Conservation (phyloP, 352 stramenopile genomes). For the Pythium insidiosum region DNA sequence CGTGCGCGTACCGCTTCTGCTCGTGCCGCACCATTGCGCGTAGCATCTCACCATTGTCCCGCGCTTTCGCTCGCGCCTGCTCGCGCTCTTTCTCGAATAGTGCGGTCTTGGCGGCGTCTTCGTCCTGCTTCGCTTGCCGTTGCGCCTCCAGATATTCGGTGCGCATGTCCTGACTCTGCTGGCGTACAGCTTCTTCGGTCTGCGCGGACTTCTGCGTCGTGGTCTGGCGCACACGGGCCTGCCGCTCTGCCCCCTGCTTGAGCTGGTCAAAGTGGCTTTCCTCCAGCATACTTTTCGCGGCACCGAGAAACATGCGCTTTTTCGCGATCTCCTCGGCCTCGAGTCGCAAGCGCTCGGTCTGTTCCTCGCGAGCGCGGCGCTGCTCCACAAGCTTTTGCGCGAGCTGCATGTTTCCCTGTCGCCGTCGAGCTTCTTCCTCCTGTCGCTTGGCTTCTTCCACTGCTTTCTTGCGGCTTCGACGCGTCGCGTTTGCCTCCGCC, state of each 20-base stretch:
- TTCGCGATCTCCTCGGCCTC: constrained; percentile 63
- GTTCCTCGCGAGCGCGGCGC: constrained; percentile 31
- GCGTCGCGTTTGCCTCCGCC: constrained; percentile 45
- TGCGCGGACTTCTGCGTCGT: constrained; percentile 31
- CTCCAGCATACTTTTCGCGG: constrained; percentile 77
- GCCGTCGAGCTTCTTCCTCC: constrained; percentile 45
- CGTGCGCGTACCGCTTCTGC: constrained; percentile 39
- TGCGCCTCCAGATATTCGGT: constrained; percentile 19
- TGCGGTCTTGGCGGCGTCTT: constrained; percentile 16
- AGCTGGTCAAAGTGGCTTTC: constrained; percentile 72
- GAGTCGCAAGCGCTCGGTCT: constrained; percentile 38
- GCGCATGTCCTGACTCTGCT: constrained; percentile 30
- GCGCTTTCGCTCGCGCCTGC: constrained; percentile 23
- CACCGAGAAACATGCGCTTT: constrained; percentile 79
- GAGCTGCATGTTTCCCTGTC: constrained; percentile 65
- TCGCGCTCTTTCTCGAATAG: constrained; percentile 24
- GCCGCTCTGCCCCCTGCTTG: constrained; percentile 43
- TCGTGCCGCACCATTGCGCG: constrained; percentile 55
- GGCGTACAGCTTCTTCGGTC: constrained; percentile 36
- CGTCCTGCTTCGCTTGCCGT: constrained; percentile 13
- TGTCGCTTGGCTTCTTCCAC: constrained; percentile 37
- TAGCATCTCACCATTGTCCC: constrained; percentile 57
- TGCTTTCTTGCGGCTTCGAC: constrained; percentile 47
- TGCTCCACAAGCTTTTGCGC: constrained; percentile 64
- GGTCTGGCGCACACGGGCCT: constrained; percentile 38